These are phyloP conservation scores for Suhomyces choctaworum DNA, from an alignment of 1,139 yeast species.

Conservation along the genomic window DNA sequence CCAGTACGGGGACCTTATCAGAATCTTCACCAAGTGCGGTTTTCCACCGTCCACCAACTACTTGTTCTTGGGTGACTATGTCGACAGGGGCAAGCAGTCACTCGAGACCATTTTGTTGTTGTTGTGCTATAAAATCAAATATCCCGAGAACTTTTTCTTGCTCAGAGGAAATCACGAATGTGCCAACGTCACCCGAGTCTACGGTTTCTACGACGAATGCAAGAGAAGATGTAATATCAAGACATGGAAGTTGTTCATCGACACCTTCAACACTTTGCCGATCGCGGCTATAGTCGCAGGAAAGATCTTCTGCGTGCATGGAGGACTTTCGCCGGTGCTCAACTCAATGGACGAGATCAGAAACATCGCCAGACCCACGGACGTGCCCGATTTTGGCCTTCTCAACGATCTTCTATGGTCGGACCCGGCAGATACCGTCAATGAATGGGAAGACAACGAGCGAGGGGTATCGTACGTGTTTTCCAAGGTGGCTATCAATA, in stretches of 20 bases:
- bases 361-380: conserved; percentile 90
- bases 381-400: conserved; percentile 94
- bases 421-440: conserved; percentile 91
- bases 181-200: conserved; percentile 92
- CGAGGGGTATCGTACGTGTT: conserved; percentile 97
- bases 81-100: conserved; percentile 94
- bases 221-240: conserved; percentile 83
- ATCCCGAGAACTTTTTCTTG: conserved; percentile 92
- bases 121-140: conserved; percentile 89
- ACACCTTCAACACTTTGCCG: conserved; percentile 91
- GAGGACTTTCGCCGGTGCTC: conserved; percentile 90
- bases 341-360: conserved; percentile 91
- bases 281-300: conserved; percentile 96
- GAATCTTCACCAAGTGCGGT: conserved; percentile 93
- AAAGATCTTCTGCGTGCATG: conserved; percentile 96
- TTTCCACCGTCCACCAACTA: conserved; percentile 97
- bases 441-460: conserved; percentile 98
- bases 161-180: conserved; percentile 96
- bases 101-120: conserved; percentile 84
- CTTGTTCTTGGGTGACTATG: conserved; percentile 91
- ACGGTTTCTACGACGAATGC: conserved; percentile 97
- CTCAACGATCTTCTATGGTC: conserved; percentile 93
- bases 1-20: conserved; percentile 86
- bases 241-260: conserved; percentile 91
- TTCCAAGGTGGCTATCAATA: conserved; percentile 88